Evolutionary conservation across 208 protist species (phyloP).

Genomic region (Trypanosoma rangeli): DNA sequence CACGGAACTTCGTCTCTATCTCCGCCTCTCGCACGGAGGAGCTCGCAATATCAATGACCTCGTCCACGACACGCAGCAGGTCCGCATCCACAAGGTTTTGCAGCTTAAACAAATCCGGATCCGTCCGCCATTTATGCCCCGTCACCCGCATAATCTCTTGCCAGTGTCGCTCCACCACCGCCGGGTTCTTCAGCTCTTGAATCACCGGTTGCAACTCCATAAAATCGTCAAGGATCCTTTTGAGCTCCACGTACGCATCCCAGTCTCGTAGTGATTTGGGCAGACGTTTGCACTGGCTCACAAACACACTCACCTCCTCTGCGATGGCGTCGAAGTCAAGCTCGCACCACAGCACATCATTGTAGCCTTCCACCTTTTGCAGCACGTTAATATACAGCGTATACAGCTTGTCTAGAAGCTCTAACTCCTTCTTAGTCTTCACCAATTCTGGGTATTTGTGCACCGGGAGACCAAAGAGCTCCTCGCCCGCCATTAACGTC

Average conservation of each 20-base stretch:
- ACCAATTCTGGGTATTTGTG: slow-evolving; percentile 95
- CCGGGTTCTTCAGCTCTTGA: slow-evolving; percentile 89
- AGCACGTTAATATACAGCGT: slow-evolving; percentile 95
- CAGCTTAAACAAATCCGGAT: slow-evolving; percentile 94
- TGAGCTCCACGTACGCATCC: slow-evolving; percentile 95
- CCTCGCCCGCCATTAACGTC: slow-evolving; percentile 94
- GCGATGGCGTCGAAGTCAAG: slow-evolving; percentile 94
- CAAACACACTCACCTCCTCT: slow-evolving; percentile 91
- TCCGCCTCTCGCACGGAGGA: slow-evolving; percentile 95
- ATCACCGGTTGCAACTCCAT: slow-evolving; percentile 94
- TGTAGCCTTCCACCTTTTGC: slow-evolving; percentile 93
- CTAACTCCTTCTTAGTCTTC: slow-evolving; percentile 93
- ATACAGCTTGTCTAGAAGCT: slow-evolving; percentile 95
- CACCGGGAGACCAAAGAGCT: slow-evolving; percentile 94
- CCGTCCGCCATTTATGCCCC: slow-evolving; percentile 87
- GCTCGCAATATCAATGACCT: slow-evolving; percentile 95
- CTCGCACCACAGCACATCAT: slow-evolving; percentile 95
- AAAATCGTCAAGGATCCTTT: slow-evolving; percentile 95
- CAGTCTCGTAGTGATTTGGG: slow-evolving; percentile 94
- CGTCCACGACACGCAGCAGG: slow-evolving; percentile 84
- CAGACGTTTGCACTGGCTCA: slow-evolving; percentile 88
- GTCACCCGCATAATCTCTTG: slow-evolving; percentile 92
- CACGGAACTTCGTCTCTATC: slow-evolving; percentile 94
- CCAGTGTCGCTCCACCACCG: slow-evolving; percentile 95
- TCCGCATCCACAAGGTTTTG: slow-evolving; percentile 92